Percentiles rank a stretch among this genome's conserved stretches.
Conservation (phyloP, 257 asterid genomes). For the Petunia axillaris region DNA sequence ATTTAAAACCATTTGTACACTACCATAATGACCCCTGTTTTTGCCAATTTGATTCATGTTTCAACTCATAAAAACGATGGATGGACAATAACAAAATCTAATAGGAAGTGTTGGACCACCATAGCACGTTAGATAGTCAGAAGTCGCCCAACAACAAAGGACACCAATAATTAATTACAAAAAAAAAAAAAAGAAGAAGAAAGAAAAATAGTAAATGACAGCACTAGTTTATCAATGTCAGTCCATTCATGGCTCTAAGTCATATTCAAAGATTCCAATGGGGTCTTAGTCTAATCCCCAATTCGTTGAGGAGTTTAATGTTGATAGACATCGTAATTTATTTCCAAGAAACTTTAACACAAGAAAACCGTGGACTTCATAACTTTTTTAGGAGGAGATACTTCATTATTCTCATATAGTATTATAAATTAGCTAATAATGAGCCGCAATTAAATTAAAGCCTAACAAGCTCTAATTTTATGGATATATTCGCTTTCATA, state of each 20-base stretch:
- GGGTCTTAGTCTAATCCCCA: not conserved
- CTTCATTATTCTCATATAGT: not conserved
- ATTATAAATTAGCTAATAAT: not conserved
- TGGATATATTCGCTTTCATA: not conserved
- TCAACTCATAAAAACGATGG: conserved; percentile 4
- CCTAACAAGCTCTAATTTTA: not conserved
- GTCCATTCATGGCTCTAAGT: conserved; percentile 1
- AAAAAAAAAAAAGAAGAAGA: too few species aligned
- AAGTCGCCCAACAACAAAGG: conserved; percentile 23
- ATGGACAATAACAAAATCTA: not conserved
- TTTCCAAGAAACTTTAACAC: not conserved
- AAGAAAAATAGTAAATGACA: conserved; percentile 19
- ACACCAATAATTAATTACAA: conserved; percentile 12
- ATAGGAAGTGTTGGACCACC: conserved; percentile 25
- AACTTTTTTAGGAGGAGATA: not conserved
- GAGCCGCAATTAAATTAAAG: not conserved
- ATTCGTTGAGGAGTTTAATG: not conserved
- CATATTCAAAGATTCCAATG: not conserved
- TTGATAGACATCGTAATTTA: not conserved
- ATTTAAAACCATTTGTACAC: conserved; percentile 1
- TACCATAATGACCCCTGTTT: conserved; percentile 7
- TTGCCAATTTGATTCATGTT: conserved; percentile 17
- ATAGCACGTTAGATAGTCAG: conserved; percentile 23
- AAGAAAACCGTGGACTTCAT: not conserved
- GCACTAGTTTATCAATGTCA: not conserved